Conservation (phyloP, 1,284 basidiomycete species). For the Apiotrichum mycotoxinovorans region DNA sequence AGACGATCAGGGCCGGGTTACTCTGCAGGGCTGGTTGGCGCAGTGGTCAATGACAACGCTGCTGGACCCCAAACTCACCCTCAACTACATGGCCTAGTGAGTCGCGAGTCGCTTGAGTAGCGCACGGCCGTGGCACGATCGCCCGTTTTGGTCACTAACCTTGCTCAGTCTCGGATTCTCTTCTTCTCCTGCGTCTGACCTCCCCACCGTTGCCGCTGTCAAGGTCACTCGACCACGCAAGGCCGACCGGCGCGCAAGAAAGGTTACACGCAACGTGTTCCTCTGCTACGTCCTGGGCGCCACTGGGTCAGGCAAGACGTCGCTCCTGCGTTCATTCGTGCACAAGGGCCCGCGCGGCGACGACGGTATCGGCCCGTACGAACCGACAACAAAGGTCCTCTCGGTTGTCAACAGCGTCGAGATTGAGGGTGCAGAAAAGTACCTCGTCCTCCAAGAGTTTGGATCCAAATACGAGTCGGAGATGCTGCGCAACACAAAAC, state of each 20-base stretch:
- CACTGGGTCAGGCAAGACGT: constrained; percentile 92
- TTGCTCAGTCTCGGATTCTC: constrained; percentile 47
- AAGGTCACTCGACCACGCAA: constrained; percentile 77
- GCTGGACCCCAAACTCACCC: constrained; percentile 82
- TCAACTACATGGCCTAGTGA: constrained; percentile 89
- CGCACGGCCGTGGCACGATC: too few species aligned
- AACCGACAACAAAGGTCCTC: constrained; percentile 82
- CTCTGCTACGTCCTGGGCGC: constrained; percentile 91
- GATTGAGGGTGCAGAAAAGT: constrained; percentile 90
- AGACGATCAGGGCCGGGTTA: constrained; percentile 84
- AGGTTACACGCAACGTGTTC: constrained; percentile 83
- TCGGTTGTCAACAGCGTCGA: constrained; percentile 95
- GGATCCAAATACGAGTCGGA: constrained; percentile 93
- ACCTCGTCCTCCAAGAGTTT: constrained; percentile 94
- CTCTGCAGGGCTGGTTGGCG: constrained; percentile 94
- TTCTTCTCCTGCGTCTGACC: constrained; percentile 48
- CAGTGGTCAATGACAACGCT: constrained; percentile 99
- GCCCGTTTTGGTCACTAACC: constrained; percentile 24
- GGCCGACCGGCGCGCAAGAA: constrained; percentile 79
- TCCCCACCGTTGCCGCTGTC: constrained; percentile 66
- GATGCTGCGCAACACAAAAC: constrained; percentile 80
- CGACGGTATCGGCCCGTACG: constrained; percentile 56
- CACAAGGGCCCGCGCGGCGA: constrained; percentile 63
- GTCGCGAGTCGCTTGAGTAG: too few species aligned
- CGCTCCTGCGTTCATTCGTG: constrained; percentile 76